These are phyloP conservation scores for Ogataea glucozyma DNA, from an alignment of 805 yeast genomes.

Conservation along the genomic window DNA sequence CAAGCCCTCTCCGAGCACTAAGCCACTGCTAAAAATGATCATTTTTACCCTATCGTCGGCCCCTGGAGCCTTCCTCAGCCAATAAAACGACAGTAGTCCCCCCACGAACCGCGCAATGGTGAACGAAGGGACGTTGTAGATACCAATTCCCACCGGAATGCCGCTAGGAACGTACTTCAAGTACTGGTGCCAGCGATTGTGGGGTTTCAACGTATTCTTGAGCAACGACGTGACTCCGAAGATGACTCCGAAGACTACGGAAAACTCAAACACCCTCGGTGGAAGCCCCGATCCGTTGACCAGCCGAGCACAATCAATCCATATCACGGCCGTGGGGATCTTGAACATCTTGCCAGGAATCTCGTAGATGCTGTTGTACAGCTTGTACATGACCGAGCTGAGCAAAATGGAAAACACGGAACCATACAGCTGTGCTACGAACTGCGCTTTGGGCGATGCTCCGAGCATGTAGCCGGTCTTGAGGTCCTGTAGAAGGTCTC, in stretches of 20 bases:
- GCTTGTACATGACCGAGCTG: constrained; percentile 77
- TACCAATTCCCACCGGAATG: constrained; percentile 96
- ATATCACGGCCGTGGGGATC: constrained; percentile 91
- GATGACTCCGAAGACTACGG: constrained; percentile 59
- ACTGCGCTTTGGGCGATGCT: constrained; percentile 91
- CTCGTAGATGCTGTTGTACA: constrained; percentile 78
- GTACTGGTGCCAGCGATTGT: constrained; percentile 33
- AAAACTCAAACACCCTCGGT: constrained; percentile 63
- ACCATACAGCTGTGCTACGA: constrained; percentile 86
- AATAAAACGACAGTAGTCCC: constrained; percentile 64
- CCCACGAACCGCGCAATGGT: constrained; percentile 93
- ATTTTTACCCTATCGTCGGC: constrained; percentile 62
- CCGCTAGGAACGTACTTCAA: constrained; percentile 80
- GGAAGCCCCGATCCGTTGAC: constrained; percentile 93
- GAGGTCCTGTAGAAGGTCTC: constrained; percentile 95
- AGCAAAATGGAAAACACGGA: constrained; percentile 79
- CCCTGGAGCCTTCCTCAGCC: constrained; percentile 44
- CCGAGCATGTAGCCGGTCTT: constrained; percentile 92
- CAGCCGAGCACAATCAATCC: constrained; percentile 94
- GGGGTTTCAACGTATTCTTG: constrained; percentile 51
- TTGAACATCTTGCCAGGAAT: constrained; percentile 83
- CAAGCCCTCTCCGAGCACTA: constrained; percentile 92
- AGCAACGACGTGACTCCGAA: constrained; percentile 71
- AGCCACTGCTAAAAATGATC: constrained; percentile 88
- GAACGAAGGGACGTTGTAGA: constrained; percentile 90